Base-by-base conservation (phyloP, 1,284 basidiomycete genomes). In the Blastosporella zonata region DNA sequence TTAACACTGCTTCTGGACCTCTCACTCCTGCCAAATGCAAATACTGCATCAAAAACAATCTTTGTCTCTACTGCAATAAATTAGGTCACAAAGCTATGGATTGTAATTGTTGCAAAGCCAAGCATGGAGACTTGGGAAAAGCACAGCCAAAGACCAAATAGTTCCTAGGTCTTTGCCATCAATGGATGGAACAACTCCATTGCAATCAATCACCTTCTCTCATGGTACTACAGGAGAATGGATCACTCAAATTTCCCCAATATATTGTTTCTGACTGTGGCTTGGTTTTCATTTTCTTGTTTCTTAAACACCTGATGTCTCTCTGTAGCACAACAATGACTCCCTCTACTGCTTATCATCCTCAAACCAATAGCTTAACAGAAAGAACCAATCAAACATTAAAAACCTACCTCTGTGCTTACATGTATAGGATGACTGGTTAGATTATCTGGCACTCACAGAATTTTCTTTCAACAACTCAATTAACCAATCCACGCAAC, bases 391-490 rank as follows among this genome's bases (percentile, higher is more conserved):
- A 79, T 53, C 72, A 76, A 48, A 62, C 57, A 0, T 50, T 79
- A 1, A 70, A 78, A 54, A 60, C 62, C 0, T 72, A 68, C 52
- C 61, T 77, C 2, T 60, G 64, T 2, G 54, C 47, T 64, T 63
- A 6, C 71, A 74, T 54, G 57, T 73, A 28, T 75, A 78, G 48
- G 61, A 69, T 49, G 61, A 77, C 48, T 80, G 76, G 77, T 59
- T 61, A 0, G 59, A 68, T 2, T 66, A 67, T 18, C 62, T 79
- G 0, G 66, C 70, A 0, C 48, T 74, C 5, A 71, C 72, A 0
- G 69, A 75, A 55, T 79, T 78, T 49, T 59, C 63, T 0, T 75
- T 71, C 59, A 78, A 78, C 55, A 76, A 75, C 37, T 40, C 55
- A 6, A 51, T 60, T 20, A 73, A 62, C 34, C 37, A 55, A 29